These are phyloP conservation scores for Emmonsiellopsis sp. DNA, from an alignment of 2,329 filamentous ascomycete species.

Conservation along the genomic window DNA sequence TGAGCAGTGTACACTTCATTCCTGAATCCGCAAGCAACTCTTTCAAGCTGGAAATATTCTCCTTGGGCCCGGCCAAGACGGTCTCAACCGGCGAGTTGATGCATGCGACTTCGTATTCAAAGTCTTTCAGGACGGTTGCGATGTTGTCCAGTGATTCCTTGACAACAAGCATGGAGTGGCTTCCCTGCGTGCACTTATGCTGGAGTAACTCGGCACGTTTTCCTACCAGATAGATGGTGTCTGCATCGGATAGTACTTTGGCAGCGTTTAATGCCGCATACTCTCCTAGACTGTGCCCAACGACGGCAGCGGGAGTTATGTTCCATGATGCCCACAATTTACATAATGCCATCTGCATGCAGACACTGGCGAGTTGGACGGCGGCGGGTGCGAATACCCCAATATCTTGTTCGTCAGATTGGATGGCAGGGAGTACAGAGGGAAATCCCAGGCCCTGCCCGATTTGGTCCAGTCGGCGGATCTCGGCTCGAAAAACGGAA, in stretches of 20 bases:
- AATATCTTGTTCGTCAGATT: neutral
- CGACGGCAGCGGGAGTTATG: conserved; percentile 16
- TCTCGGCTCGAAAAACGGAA: conserved; percentile 20
- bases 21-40: conserved; percentile 42
- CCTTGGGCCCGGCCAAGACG: conserved; percentile 57
- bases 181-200: conserved; percentile 55
- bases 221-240: conserved; percentile 58
- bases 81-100: conserved; percentile 67
- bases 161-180: conserved; percentile 58
- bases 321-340: conserved; percentile 23
- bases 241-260: conserved; percentile 25
- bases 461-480: conserved; percentile 26
- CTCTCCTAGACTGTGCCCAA: conserved; percentile 30
- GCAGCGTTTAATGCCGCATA: conserved; percentile 28
- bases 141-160: conserved; percentile 17
- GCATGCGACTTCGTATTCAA: conserved; percentile 49
- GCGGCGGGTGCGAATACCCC: conserved; percentile 15
- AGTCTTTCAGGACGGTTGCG: conserved; percentile 21
- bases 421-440: neutral
- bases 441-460: conserved; percentile 16
- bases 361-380: conserved; percentile 32
- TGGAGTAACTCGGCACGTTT: conserved; percentile 58
- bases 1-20: conserved; percentile 54
- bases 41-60: conserved; percentile 46
- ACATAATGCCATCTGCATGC: conserved; percentile 35